These are phyloP conservation scores for Ophiosphaerella narmari DNA, from an alignment of 2,329 filamentous ascomycete genomes.

Conservation along the genomic window DNA sequence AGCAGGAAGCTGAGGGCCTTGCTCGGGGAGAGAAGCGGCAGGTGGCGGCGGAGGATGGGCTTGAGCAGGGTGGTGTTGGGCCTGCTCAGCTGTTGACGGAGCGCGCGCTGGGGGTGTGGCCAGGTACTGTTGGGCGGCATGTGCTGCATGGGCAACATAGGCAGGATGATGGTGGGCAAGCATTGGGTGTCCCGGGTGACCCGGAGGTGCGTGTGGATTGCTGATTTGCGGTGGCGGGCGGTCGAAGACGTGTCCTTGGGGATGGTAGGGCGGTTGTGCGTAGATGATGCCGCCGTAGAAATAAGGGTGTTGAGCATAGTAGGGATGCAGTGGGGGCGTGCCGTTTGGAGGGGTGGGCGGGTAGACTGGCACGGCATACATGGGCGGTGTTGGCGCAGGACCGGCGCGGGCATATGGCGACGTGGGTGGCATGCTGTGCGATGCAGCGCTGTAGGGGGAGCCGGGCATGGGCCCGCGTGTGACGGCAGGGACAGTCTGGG, in stretches of 20 bases:
- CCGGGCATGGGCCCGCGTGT: conserved; percentile 72
- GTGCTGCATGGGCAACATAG: conserved; percentile 34
- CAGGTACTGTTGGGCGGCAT: conserved; percentile 40
- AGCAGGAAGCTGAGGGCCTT: conserved; percentile 43
- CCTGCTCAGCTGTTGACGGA: conserved; percentile 48
- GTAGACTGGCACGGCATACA: conserved; percentile 47
- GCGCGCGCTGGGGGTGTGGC: conserved; percentile 46
- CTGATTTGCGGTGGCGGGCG: conserved; percentile 47
- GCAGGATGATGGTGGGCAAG: conserved; percentile 33
- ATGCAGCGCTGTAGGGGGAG: conserved; percentile 59
- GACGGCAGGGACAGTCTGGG: conserved; percentile 77
- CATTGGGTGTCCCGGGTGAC: conserved; percentile 33
- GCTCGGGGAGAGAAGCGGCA: conserved; percentile 33
- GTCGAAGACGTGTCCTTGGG: conserved; percentile 31
- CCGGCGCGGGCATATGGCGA: conserved; percentile 53
- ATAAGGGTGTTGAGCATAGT: conserved; percentile 42
- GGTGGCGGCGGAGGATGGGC: conserved; percentile 18
- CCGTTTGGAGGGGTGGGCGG: conserved; percentile 49
- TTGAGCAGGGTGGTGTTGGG: conserved; percentile 47
- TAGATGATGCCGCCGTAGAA: conserved; percentile 41
- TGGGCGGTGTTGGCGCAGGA: conserved; percentile 47
- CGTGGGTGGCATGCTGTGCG: conserved; percentile 59
- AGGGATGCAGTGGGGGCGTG: conserved; percentile 49
- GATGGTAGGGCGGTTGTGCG: conserved; percentile 34
- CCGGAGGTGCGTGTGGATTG: conserved; percentile 46